Conservation (phyloP, 306 rosid genomes). For the Cotoneaster glaucophyllus region DNA sequence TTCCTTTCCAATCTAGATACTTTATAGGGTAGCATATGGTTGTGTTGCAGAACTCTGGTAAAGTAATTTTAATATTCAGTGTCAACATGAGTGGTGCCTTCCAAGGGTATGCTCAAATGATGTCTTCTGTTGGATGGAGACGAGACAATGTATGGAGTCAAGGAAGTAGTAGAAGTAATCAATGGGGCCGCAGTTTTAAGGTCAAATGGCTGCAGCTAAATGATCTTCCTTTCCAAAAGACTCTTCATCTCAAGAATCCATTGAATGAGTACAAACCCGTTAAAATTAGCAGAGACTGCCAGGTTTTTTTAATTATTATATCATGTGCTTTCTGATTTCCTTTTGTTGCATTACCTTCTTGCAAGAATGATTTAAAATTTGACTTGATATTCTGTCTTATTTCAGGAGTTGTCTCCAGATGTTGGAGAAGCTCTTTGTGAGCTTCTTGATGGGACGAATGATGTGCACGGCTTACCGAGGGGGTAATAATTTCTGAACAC, state of each 20-base stretch:
- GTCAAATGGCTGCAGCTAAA: conserved; percentile 67
- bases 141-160: conserved; percentile 69
- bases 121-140: conserved; percentile 69
- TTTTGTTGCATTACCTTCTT: neutral
- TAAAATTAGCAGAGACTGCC: conserved; percentile 85
- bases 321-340: neutral
- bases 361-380: conserved; percentile 10
- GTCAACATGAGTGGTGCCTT: conserved; percentile 84
- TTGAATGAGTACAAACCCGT: conserved; percentile 81
- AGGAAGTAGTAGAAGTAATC: conserved; percentile 59
- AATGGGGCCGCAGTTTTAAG: conserved; percentile 74
- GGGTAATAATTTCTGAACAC: conserved; percentile 34
- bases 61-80: conserved; percentile 67
- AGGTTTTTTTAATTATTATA: conserved; percentile 32
- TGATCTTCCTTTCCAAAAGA: conserved; percentile 68
- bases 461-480: conserved; percentile 19
- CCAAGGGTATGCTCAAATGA: conserved; percentile 86
- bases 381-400: conserved; percentile 18
- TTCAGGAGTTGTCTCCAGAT: conserved; percentile 69
- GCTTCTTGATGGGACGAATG: conserved; percentile 55
- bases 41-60: conserved; percentile 63
- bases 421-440: conserved; percentile 77
- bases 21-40: conserved; percentile 31
- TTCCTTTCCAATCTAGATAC: conserved; percentile 12
- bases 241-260: conserved; percentile 77